Conservation (phyloP, 2,329 filamentous ascomycete species). For the Eutypa lata region DNA sequence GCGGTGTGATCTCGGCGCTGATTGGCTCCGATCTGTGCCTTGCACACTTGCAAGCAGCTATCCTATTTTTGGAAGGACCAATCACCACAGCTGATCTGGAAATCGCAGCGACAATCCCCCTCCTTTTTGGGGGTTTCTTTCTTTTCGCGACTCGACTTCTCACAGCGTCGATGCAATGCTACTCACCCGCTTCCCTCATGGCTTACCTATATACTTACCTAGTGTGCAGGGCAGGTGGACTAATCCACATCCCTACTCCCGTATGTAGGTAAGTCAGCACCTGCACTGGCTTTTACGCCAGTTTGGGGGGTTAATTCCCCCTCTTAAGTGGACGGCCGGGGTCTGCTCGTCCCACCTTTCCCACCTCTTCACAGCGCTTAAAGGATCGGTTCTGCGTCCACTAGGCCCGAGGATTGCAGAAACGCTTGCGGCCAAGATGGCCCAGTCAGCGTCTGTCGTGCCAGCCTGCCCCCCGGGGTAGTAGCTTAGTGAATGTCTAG, state of each 20-base stretch:
- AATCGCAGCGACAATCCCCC: not conserved
- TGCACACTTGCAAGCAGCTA: constrained; percentile 17
- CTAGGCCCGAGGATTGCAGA: constrained; percentile 7
- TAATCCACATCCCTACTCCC: too few species aligned
- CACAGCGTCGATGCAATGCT: not conserved
- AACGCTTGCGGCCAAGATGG: constrained; percentile 12
- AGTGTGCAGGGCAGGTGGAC: too few species aligned
- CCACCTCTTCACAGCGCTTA: constrained; percentile 24
- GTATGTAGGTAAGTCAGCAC: too few species aligned
- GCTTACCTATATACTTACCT: not conserved
- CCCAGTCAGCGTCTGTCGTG: constrained; percentile 15
- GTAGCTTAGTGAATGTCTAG: constrained; percentile 6
- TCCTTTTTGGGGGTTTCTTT: constrained; percentile 2
- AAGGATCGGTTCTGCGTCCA: constrained; percentile 13
- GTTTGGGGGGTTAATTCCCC: constrained; percentile 3
- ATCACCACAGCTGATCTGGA: constrained; percentile 12
- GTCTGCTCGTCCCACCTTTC: constrained; percentile 19
- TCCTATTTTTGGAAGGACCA: constrained; percentile 24
- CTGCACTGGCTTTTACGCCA: not conserved
- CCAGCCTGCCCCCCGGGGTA: not conserved
- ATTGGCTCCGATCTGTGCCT: constrained; percentile 17
- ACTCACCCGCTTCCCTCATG: not conserved
- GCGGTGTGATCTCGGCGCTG: constrained; percentile 23
- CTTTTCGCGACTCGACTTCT: not conserved
- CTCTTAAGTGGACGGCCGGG: constrained; percentile 18